Conservation (phyloP, 2,329 filamentous ascomycete species). For the Pseudogymnoascus sp. region DNA sequence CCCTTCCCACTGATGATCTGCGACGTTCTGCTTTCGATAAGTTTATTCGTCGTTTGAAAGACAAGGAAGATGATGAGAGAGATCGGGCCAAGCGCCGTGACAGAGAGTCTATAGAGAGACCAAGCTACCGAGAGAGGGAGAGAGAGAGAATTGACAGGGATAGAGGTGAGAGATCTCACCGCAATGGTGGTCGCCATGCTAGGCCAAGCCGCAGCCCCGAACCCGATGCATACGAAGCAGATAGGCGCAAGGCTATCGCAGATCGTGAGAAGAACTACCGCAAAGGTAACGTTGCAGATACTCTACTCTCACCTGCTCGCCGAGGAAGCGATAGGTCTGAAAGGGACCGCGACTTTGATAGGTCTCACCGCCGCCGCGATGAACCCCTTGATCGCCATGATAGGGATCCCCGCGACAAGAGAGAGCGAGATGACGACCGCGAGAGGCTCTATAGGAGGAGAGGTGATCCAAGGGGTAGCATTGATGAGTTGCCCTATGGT, state of each 20-base stretch:
- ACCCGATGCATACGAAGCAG: slow-evolving; percentile 87
- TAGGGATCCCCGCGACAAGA: slow-evolving; percentile 54
- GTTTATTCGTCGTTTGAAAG: slow-evolving; percentile 78
- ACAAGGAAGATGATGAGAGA: slow-evolving; percentile 81
- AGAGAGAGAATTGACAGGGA: slow-evolving; percentile 49
- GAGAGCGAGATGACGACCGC: slow-evolving; percentile 82
- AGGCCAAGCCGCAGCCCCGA: slow-evolving; percentile 83
- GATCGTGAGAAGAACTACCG: slow-evolving; percentile 91
- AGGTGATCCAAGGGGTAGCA: slow-evolving; percentile 63
- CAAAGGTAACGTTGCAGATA: slow-evolving; percentile 65
- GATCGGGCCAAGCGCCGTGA: slow-evolving; percentile 53
- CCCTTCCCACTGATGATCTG: slow-evolving; percentile 72
- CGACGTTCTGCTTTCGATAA: slow-evolving; percentile 85
- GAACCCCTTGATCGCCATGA: slow-evolving; percentile 65
- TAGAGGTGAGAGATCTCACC: slow-evolving; percentile 56
- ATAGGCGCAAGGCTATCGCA: slow-evolving; percentile 85
- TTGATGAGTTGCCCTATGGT: slow-evolving; percentile 87
- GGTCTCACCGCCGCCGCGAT: slow-evolving; percentile 44
- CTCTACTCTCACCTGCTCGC: slow-evolving; percentile 39
- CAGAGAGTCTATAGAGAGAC: slow-evolving; percentile 39
- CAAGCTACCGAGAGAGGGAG: slow-evolving; percentile 38
- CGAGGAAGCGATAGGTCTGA: slow-evolving; percentile 30
- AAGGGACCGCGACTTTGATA: slow-evolving; percentile 34
- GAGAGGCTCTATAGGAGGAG: slow-evolving; percentile 83
- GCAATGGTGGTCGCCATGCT: slow-evolving; percentile 45